Conservation (phyloP, 2,329 filamentous ascomycete species). For the Claviceps capensis region DNA sequence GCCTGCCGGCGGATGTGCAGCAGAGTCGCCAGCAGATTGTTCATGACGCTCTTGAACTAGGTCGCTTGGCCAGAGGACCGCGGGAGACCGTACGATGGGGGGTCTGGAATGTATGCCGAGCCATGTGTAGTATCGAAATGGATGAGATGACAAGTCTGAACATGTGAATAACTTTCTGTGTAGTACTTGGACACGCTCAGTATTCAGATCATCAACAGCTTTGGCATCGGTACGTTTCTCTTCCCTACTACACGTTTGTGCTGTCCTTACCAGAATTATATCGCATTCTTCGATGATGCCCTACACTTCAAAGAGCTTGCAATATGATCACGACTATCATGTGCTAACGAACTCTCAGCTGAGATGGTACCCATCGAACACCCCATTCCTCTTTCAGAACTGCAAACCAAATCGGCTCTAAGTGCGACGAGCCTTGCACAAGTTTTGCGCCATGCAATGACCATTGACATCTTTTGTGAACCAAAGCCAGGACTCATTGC, state of each 20-base stretch:
- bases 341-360: conserved; percentile 17
- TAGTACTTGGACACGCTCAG: conserved; percentile 37
- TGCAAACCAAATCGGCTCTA: conserved; percentile 30
- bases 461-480: conserved; percentile 41
- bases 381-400: conserved; percentile 30
- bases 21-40: conserved; percentile 32
- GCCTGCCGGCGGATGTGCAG: conserved; percentile 31
- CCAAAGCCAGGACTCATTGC: conserved; percentile 33
- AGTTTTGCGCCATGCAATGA: conserved; percentile 42
- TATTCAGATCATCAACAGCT: conserved; percentile 36
- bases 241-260: too few species aligned
- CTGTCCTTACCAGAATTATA: too few species aligned
- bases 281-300: too few species aligned
- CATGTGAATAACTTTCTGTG: neutral
- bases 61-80: conserved; percentile 33
- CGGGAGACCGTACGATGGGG: conserved; percentile 37
- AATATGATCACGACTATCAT: too few species aligned
- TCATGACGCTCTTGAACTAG: conserved; percentile 33
- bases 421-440: conserved; percentile 37
- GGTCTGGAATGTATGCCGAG: conserved; percentile 34
- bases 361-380: conserved; percentile 34
- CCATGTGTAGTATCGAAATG: too few species aligned
- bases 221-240: conserved; percentile 27
- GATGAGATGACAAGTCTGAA: neutral
- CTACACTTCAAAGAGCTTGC: too few species aligned